These are phyloP conservation scores for Hypholoma fasciculare DNA, from an alignment of 768 basidiomycete genomes.

Conservation along the genomic window DNA sequence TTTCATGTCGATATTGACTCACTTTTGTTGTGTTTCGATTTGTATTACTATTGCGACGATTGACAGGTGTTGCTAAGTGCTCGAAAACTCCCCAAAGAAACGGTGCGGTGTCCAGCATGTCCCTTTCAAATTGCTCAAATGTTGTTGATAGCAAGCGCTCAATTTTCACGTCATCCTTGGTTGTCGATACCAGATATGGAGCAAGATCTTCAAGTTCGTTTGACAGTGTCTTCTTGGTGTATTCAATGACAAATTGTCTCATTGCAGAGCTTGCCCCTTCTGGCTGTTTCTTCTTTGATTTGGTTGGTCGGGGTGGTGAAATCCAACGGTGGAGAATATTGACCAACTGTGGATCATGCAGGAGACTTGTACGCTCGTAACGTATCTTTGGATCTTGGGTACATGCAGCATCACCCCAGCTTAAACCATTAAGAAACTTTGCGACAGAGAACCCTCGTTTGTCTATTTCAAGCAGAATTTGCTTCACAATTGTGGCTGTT, in stretches of 20 bases:
- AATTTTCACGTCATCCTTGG: not conserved
- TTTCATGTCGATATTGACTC: not conserved
- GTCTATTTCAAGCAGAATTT: not conserved
- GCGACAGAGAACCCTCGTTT: not conserved
- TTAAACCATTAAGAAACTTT: not conserved
- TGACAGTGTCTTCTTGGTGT: not conserved
- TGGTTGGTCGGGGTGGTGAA: not conserved
- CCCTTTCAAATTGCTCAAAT: not conserved
- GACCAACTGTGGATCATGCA: not conserved
- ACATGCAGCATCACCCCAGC: not conserved
- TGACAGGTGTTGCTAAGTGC: not conserved
- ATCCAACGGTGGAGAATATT: not conserved
- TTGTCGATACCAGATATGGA: not conserved
- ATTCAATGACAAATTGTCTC: not conserved
- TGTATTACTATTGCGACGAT: slow-evolving; percentile 16
- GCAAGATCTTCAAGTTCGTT: slow-evolving; percentile 2
- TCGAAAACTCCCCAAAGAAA: not conserved
- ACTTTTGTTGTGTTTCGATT: slow-evolving; percentile 3
- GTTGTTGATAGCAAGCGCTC: not conserved
- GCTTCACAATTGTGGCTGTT: too few species aligned
- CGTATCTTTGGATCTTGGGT: not conserved
- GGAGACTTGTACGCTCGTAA: not conserved
- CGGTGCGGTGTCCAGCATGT: not conserved
- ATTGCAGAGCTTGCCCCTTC: not conserved
- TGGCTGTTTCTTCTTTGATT: not conserved